phyloP scores from a whole-genome alignment of 192 early-diverging fungal species.

The Gryganskiella cystojenkinii region DNA sequence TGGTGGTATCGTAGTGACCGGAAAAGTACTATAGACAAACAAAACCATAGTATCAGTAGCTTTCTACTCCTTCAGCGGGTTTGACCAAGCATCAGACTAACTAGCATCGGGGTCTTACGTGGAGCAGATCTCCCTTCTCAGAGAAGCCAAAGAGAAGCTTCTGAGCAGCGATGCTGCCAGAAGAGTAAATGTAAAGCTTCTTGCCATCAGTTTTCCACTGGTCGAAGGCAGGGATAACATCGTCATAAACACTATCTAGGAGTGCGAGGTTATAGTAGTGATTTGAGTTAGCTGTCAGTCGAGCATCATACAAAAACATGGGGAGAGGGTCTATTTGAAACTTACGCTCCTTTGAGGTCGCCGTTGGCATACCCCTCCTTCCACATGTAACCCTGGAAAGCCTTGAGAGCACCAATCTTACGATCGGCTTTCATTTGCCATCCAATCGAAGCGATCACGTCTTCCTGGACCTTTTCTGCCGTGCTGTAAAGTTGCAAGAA shows the following conservation, averaged over 20 bases:
- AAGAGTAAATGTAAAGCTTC: slow-evolving; percentile 94
- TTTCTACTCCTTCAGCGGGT: not conserved
- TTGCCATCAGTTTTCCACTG: slow-evolving; percentile 71
- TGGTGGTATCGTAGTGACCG: slow-evolving; percentile 94
- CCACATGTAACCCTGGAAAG: slow-evolving; percentile 98
- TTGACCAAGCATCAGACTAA: not conserved
- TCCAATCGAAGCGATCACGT: slow-evolving; percentile 74
- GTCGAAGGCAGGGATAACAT: slow-evolving; percentile 84
- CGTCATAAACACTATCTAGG: slow-evolving; percentile 78
- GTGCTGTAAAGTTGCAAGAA: slow-evolving; percentile 30
- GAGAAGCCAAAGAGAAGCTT: slow-evolving; percentile 92
- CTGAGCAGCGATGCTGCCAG: slow-evolving; percentile 93
- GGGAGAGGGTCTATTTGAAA: slow-evolving; percentile 25
- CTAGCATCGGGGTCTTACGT: slow-evolving; percentile 42
- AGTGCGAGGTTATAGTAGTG: not conserved
- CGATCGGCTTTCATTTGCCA: slow-evolving; percentile 91
- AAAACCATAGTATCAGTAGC: not conserved
- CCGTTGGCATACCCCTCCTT: slow-evolving; percentile 83
- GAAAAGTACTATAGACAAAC: slow-evolving; percentile 66
- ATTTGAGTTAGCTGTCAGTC: not conserved
- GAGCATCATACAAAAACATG: not conserved
- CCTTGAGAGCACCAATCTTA: slow-evolving; percentile 91
- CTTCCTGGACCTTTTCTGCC: slow-evolving; percentile 57
- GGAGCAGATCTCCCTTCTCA: slow-evolving; percentile 80
- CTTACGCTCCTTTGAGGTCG: slow-evolving; percentile 79